phyloP scores from a whole-genome alignment of 108 stramenopile genomes.

The Cyclotella baltica region DNA sequence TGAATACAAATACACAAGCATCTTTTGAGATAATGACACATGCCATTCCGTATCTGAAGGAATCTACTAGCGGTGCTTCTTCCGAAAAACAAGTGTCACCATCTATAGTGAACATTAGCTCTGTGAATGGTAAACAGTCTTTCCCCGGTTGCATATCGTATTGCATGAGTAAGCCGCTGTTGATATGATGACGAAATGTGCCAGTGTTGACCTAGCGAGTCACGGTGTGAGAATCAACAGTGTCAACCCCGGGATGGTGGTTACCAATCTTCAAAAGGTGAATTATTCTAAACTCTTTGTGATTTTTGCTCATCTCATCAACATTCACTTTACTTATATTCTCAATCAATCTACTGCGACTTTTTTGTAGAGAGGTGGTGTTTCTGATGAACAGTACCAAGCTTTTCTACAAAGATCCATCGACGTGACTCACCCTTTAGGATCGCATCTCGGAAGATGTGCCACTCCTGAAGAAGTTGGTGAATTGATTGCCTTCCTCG shows the following conservation, averaged over 20 bases:
- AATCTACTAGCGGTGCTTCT: neutral
- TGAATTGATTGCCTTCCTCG: constrained; percentile 68
- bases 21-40: constrained; percentile 70
- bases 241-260: constrained; percentile 77
- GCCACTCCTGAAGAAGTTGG: constrained; percentile 65
- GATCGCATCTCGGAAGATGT: constrained; percentile 55
- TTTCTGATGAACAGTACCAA: constrained; percentile 62
- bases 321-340: neutral
- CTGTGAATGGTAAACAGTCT: constrained; percentile 73
- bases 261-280: constrained; percentile 64
- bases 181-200: constrained; percentile 69
- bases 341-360: neutral
- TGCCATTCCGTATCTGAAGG: constrained; percentile 65
- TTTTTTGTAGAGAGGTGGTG: constrained; percentile 33
- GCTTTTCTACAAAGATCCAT: constrained; percentile 61
- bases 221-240: constrained; percentile 69
- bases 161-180: constrained; percentile 75
- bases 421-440: constrained; percentile 67
- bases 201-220: constrained; percentile 67
- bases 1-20: constrained; percentile 62
- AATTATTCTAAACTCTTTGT: neutral
- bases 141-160: constrained; percentile 65
- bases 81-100: constrained; percentile 15
- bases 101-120: constrained; percentile 71
- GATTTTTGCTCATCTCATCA: too few species aligned